A percentile compares a stretch with the other conserved stretches of the same genome.
Conservation (phyloP, 306 rosid genomes). For the Malus asiatica region DNA sequence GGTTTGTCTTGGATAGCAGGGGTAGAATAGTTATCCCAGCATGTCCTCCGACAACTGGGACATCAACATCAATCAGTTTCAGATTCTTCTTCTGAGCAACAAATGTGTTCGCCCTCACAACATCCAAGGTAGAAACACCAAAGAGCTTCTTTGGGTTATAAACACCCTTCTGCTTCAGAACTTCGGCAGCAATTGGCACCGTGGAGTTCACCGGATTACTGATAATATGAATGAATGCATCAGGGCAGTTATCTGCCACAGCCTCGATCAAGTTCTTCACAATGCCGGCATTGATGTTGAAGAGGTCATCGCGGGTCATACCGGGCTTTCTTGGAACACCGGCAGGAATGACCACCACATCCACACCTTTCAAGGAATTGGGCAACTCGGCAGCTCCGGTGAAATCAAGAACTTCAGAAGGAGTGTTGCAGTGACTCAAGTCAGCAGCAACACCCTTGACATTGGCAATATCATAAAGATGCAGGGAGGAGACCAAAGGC, state of each 20-base stretch:
- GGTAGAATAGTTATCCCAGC: conserved; percentile 96
- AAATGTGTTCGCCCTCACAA: conserved; percentile 97
- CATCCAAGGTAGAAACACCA: conserved; percentile 92
- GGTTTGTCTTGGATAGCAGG: conserved; percentile 73
- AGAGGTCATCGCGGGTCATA: conserved; percentile 98
- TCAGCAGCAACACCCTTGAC: conserved; percentile 99
- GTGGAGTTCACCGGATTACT: conserved; percentile 98
- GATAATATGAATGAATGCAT: conserved; percentile 79
- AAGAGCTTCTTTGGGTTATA: conserved; percentile 92
- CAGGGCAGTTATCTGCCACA: conserved; percentile 89
- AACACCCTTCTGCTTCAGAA: conserved; percentile 81
- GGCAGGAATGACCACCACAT: conserved; percentile 93
- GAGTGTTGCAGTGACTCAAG: conserved; percentile 95
- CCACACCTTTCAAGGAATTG: conserved; percentile 56
- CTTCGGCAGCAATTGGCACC: conserved; percentile 85
- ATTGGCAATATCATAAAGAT: conserved; percentile 88
- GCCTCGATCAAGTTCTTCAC: conserved; percentile 78
- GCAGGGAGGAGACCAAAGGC: conserved; percentile 69
- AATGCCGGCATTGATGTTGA: conserved; percentile 90
- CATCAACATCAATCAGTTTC: conserved; percentile 92
- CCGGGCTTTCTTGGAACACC: conserved; percentile 99
- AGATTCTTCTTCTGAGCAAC: conserved; percentile 90
- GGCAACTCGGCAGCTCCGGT: conserved; percentile 70
- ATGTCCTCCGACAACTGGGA: conserved; percentile 92
- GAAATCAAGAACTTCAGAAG: conserved; percentile 75